phyloP scores from a whole-genome alignment of 495 filamentous ascomycete species.

The Penicillium verhagenii region DNA sequence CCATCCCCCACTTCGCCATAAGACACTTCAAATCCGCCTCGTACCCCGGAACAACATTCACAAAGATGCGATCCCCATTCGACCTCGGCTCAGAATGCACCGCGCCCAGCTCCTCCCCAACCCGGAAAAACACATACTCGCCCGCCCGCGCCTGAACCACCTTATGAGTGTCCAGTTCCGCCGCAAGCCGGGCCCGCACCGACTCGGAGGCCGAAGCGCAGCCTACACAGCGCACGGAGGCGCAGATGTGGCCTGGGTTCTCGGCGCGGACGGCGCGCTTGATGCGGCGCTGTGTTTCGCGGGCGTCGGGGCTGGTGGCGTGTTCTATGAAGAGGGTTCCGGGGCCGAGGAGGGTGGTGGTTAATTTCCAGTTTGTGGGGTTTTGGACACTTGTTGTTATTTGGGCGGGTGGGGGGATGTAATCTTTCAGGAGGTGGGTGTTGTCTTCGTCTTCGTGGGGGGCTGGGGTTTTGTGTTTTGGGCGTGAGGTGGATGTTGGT shows the following conservation, averaged over 20 bases:
- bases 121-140: conserved; percentile 25
- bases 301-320: conserved; percentile 3
- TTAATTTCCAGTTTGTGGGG: conserved; percentile 28
- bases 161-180: conserved; percentile 2
- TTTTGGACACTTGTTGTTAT: conserved; percentile 7
- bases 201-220: conserved; percentile 22
- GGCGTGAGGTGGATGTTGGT: neutral
- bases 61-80: conserved; percentile 25
- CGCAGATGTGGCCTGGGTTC: conserved; percentile 15
- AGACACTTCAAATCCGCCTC: conserved; percentile 19
- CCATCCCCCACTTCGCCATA: conserved; percentile 30
- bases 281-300: conserved; percentile 9
- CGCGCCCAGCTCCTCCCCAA: conserved; percentile 24
- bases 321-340: conserved; percentile 24
- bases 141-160: conserved; percentile 14
- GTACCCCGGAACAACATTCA: conserved; percentile 26
- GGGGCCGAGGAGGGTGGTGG: conserved; percentile 26
- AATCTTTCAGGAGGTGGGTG: neutral
- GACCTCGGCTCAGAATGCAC: conserved; percentile 25
- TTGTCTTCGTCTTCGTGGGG: neutral
- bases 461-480: too few species aligned
- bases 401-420: conserved; percentile 3
- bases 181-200: conserved; percentile 11
- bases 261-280: conserved; percentile 9
- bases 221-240: conserved; percentile 22